Percentiles rank a stretch among this genome's conserved stretches.
Evolutionary conservation across 2,329 filamentous ascomycete species (phyloP).

Genomic region (Penicillium frequentans): DNA sequence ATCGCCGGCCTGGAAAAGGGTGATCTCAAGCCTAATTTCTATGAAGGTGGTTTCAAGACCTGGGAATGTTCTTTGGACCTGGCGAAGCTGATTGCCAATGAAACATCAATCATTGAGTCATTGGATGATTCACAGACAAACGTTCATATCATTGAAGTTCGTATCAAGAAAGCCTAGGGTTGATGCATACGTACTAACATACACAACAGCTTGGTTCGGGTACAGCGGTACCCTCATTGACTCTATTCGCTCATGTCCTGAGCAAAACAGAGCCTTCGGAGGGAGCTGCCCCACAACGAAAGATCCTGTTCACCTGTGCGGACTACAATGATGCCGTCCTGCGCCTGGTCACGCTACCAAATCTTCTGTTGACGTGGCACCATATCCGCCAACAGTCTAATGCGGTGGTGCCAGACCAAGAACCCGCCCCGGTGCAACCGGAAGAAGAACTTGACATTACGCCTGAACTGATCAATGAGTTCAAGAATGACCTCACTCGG

Average conservation of each 20-base stretch:
- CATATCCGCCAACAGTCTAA: slow-evolving; percentile 14
- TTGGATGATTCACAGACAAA: slow-evolving; percentile 13
- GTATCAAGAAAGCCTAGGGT: slow-evolving; percentile 5
- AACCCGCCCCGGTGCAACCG: slow-evolving; percentile 16
- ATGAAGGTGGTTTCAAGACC: slow-evolving; percentile 68
- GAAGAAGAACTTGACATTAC: slow-evolving; percentile 51
- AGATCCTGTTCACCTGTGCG: slow-evolving; percentile 55
- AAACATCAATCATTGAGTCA: slow-evolving; percentile 14
- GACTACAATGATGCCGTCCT: slow-evolving; percentile 64
- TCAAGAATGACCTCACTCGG: slow-evolving; percentile 43
- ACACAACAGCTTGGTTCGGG: slow-evolving; percentile 58
- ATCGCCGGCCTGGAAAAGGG: slow-evolving; percentile 53
- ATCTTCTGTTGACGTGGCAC: slow-evolving; percentile 59
- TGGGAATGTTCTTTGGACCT: slow-evolving; percentile 67
- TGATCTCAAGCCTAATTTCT: slow-evolving; percentile 61
- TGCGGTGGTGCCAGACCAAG: neutral
- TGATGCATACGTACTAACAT: neutral
- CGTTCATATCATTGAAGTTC: slow-evolving; percentile 45
- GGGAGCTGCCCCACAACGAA: slow-evolving; percentile 11
- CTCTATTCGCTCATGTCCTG: slow-evolving; percentile 55
- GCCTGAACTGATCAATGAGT: slow-evolving; percentile 46
- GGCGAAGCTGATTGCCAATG: slow-evolving; percentile 39
- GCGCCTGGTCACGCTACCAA: slow-evolving; percentile 61
- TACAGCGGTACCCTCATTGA: slow-evolving; percentile 59
- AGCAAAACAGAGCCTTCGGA: slow-evolving; percentile 18